Conservation (phyloP, 2,329 filamentous ascomycete genomes). For the Colletotrichum liriopes region DNA sequence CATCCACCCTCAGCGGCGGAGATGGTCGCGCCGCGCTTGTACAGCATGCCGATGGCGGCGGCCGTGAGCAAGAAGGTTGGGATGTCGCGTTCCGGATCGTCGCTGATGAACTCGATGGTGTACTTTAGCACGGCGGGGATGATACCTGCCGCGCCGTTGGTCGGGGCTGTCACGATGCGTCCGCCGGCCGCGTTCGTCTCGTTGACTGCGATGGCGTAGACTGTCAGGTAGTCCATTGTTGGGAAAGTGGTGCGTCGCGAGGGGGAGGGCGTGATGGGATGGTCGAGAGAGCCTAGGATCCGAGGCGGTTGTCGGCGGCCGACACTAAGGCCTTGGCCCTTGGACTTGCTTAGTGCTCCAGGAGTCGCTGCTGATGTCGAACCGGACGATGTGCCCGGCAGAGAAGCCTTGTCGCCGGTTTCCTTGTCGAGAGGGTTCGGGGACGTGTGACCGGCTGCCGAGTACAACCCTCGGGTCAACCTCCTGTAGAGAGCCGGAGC, state of each 20-base stretch:
- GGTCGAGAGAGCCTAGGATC: constrained; percentile 61
- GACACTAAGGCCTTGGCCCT: constrained; percentile 16
- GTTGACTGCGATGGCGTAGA: constrained; percentile 68
- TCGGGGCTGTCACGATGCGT: constrained; percentile 66
- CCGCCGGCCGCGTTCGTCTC: constrained; percentile 68
- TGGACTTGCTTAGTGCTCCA: constrained; percentile 3
- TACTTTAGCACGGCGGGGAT: constrained; percentile 68
- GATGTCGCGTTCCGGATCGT: constrained; percentile 65
- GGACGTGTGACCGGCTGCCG: constrained; percentile 50
- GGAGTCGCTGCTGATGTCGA: neutral
- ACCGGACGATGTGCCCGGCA: constrained; percentile 10
- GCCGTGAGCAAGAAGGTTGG: constrained; percentile 65
- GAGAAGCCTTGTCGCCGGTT: constrained; percentile 17
- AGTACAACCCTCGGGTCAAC: constrained; percentile 63
- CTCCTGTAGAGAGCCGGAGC: constrained; percentile 62
- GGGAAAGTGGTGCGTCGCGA: constrained; percentile 63
- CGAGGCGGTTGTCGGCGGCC: constrained; percentile 56
- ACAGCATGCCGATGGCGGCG: constrained; percentile 67
- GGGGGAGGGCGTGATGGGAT: constrained; percentile 63
- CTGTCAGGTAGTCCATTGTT: constrained; percentile 66
- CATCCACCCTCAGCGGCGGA: constrained; percentile 67
- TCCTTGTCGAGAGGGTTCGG: constrained; percentile 28
- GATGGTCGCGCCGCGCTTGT: constrained; percentile 68
- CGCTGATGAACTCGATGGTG: constrained; percentile 65
- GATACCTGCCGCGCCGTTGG: constrained; percentile 67